Base-by-base conservation (phyloP, 2,329 filamentous ascomycete species). In the Verticillium zaregamsianum region DNA sequence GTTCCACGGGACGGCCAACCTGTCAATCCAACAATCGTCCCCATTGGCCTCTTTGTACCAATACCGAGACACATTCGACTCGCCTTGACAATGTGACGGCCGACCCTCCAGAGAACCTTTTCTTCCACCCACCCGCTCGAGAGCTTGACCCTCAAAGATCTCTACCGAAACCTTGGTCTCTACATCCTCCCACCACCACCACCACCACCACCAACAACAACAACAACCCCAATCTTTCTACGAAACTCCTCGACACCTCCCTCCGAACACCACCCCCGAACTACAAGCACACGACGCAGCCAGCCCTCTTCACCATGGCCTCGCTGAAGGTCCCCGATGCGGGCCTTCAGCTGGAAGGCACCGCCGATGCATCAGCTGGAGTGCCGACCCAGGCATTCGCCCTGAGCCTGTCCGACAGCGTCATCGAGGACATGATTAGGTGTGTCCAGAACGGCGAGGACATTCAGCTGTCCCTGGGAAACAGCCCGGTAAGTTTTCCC, bases 401-500 rank as follows among this genome's bases (percentile, higher is more conserved):
- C 65, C 74, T 89, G 61, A 81, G 77, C n/a, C 74, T 89, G 64
- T 81, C 77, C 67, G 81, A 87, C 70, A 77, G 77, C 70, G 77
- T 86, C 59, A 82, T 89, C 68, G 83, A 87, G 70, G 80, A 85
- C 64, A 84, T 89, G 81, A 87, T 89, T 66, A 79, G 79, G 71
- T 85, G 82, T 68, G 80, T 84, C 45, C 82, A 82, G 68, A 79
- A 81, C 75, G 85, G 84, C 58, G 79, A 84, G 61, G 76, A 80
- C 55, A 79, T 89, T 59, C 78, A 85, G 68, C 76, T 89, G 68
- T 80, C 82, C 5, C 73, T 89, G 64, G 86, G 86, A 49, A 78
- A 76, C 68, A 79, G 74, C 67, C 86, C 86, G 40, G 86, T 89
- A 84, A 80, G 86, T 80, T 37, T 55, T 31, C 58, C 55, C 56